Evolutionary conservation across 345 rosid genomes (phyloP), one percentile per base, ranked within the genome.

Genomic region (Abelmoschus esculentus): DNA sequence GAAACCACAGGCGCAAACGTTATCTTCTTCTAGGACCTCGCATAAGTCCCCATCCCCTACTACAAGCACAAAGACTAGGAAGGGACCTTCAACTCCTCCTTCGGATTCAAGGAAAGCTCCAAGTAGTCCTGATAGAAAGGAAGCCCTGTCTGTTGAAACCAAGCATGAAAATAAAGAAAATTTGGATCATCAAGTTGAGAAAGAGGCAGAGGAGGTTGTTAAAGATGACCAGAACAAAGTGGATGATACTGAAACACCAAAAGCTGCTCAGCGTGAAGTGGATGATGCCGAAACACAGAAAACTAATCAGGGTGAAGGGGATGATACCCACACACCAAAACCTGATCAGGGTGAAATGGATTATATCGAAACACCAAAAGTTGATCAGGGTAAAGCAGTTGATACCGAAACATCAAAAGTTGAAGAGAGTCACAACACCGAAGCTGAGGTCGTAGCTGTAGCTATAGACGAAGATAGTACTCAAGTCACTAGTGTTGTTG

Each of bases 1-100:
- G 19, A 81, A 82, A 29, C 38, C 84, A 17, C 82, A 22, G 36
- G 55, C 84, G 11, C 82, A 17, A 31, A 58, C 54, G 18, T 55
- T 75, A 26, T 36, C 77, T 12, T 12, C 65, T 5, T 54, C 72
- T 14, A 70, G 57, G 44, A 72, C 9, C 54, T 34, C 81, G 42
- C 55, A 29, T 70, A 62, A 80, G 78, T 75, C 72, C 54, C 5
- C 38, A 34, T 3, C 64, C 47, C 73, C 46, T 22, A 22, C 14
- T 15, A 32, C 19, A n/a, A 36, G 66, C 26, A 47, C 44, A 52
- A 76, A 49, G 78, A 82, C 66, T 53, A 55, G 4, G 59, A 55
- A 10, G 13, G 78, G 31, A 18, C 3, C 57, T 53, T 17, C 36
- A 46, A 46, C 36, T 46, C 9, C 54, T 65, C 7, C 38, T 29